These are phyloP conservation scores for Penicillium freii DNA, from an alignment of 2,329 filamentous ascomycete species.

Conservation along the genomic window DNA sequence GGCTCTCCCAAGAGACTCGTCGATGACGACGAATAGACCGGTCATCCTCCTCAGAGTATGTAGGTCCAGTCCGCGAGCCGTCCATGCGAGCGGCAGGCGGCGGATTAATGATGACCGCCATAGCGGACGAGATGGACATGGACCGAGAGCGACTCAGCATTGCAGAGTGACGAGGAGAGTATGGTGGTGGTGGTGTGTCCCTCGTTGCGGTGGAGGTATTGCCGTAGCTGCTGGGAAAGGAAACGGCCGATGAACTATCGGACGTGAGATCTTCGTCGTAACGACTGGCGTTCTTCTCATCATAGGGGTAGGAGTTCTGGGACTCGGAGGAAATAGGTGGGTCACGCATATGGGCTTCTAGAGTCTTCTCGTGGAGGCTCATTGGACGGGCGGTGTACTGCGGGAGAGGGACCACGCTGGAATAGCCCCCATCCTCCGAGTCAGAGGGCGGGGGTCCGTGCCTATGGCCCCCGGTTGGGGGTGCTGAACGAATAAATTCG, in stretches of 20 bases:
- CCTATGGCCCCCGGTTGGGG: conserved; percentile 4
- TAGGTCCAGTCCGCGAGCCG: conserved; percentile 30
- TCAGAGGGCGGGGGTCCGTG: conserved; percentile 21
- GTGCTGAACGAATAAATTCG: conserved; percentile 17
- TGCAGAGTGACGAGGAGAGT: conserved; percentile 34
- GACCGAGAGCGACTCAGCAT: conserved; percentile 34
- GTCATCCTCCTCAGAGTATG: conserved; percentile 24
- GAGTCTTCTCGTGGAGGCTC: conserved; percentile 42
- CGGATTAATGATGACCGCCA: conserved; percentile 24
- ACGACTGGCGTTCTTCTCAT: conserved; percentile 34
- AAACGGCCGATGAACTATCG: conserved; percentile 42
- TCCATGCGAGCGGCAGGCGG: conserved; percentile 28
- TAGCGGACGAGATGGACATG: conserved; percentile 33
- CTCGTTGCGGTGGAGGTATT: conserved; percentile 46
- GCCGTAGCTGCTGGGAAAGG: conserved; percentile 45
- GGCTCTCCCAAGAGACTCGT: conserved; percentile 31
- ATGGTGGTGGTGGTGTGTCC: conserved; percentile 45
- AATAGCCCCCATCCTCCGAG: conserved; percentile 32
- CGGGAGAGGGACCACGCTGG: conserved; percentile 37
- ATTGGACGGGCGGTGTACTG: conserved; percentile 42
- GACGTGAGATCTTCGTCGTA: conserved; percentile 36
- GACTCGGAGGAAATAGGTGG: conserved; percentile 27
- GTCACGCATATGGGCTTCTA: conserved; percentile 36
- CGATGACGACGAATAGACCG: conserved; percentile 23
- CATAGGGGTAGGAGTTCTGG: conserved; percentile 14